phyloP scores from a whole-genome alignment of 139 green algal species.

The Chlorella ohadii region DNA sequence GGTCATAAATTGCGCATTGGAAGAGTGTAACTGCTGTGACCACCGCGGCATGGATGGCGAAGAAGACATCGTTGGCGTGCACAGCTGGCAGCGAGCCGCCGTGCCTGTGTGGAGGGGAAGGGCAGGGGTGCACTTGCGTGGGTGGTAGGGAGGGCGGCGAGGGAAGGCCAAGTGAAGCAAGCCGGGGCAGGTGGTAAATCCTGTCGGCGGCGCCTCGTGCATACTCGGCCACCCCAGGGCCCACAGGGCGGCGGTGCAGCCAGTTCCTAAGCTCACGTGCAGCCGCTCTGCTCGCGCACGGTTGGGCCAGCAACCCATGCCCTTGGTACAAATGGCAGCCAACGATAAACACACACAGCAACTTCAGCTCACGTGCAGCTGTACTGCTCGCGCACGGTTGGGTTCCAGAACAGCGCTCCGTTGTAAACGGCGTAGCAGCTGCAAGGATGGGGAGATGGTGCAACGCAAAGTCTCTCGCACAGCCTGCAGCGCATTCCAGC shows the following conservation, averaged over 20 bases:
- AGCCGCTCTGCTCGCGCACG: too few species aligned
- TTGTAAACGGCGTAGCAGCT: constrained; percentile 75
- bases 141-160: too few species aligned
- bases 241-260: too few species aligned
- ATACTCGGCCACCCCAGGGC: too few species aligned
- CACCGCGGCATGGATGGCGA: constrained; percentile 53
- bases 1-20: constrained; percentile 59
- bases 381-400: constrained; percentile 56
- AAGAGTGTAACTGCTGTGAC: constrained; percentile 44
- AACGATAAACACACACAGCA: too few species aligned
- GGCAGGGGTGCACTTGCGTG: too few species aligned
- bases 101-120: constrained; percentile 7
- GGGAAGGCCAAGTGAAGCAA: too few species aligned
- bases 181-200: too few species aligned
- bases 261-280: too few species aligned
- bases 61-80: constrained; percentile 73
- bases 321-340: too few species aligned
- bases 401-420: constrained; percentile 55
- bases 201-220: too few species aligned
- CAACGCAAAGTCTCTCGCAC: neutral
- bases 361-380: constrained; percentile 25
- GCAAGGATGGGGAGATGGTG: neutral
- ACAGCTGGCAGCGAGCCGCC: constrained; percentile 49
- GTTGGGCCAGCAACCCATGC: too few species aligned
- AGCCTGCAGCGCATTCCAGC: neutral